Conservation (phyloP, 306 rosid genomes). For the Cicer cuneatum region DNA sequence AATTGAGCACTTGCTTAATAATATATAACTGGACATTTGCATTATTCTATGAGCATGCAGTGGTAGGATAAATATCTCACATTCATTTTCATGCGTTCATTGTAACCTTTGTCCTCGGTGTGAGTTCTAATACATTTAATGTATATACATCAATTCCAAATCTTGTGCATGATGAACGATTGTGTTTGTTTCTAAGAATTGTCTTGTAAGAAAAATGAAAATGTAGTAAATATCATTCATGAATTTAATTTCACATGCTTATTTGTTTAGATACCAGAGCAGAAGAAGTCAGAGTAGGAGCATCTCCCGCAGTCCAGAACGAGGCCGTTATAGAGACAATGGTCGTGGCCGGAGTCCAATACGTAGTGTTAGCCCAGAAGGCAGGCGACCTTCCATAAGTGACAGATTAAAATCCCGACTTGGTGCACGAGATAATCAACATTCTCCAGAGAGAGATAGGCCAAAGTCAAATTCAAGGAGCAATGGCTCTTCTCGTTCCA, state of each 20-base stretch:
- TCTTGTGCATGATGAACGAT: neutral
- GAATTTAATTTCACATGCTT: slow-evolving; percentile 25
- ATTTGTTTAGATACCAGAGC: slow-evolving; percentile 55
- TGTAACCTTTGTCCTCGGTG: neutral
- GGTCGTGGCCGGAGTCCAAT: slow-evolving; percentile 61
- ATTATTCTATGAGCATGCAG: slow-evolving; percentile 19
- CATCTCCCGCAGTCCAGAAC: slow-evolving; percentile 79
- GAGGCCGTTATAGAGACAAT: slow-evolving; percentile 56
- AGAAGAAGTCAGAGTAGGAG: slow-evolving; percentile 81
- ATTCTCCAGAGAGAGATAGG: slow-evolving; percentile 55
- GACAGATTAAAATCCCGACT: slow-evolving; percentile 83
- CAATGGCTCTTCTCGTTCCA: slow-evolving; percentile 52
- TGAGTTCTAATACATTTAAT: neutral
- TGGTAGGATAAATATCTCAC: slow-evolving; percentile 25
- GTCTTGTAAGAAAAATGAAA: neutral
- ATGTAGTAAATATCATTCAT: neutral
- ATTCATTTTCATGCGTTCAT: slow-evolving; percentile 15
- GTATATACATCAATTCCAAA: neutral
- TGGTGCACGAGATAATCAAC: slow-evolving; percentile 61
- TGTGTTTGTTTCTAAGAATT: slow-evolving; percentile 9
- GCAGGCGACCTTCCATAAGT: slow-evolving; percentile 69
- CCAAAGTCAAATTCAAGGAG: slow-evolving; percentile 55
- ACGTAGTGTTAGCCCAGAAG: slow-evolving; percentile 65
- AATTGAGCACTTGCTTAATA: slow-evolving; percentile 15
- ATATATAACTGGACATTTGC: slow-evolving; percentile 19